These are phyloP conservation scores for Grifola frondosa DNA, from an alignment of 1,284 basidiomycete species.

Conservation along the genomic window DNA sequence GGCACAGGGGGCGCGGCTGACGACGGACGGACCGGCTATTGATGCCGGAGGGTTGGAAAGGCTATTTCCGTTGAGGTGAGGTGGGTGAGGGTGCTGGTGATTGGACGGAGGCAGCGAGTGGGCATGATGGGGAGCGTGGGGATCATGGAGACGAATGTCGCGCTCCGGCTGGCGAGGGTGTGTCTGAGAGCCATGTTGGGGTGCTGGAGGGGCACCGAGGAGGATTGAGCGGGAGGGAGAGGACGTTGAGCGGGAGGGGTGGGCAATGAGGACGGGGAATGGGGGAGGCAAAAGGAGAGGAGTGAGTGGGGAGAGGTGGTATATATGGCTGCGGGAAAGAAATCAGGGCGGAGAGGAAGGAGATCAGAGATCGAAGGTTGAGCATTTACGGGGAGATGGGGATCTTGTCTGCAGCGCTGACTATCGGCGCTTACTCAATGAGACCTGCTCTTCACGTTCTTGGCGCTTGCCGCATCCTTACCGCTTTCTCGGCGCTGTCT, in stretches of 20 bases:
- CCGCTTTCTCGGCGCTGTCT: background rate
- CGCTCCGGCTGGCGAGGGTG: constrained; percentile 58
- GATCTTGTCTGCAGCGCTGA: constrained; percentile 26
- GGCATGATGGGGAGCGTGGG: constrained; percentile 44
- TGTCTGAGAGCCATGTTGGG: constrained; percentile 61
- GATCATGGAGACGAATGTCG: constrained; percentile 65
- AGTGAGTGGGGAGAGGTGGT: constrained; percentile 24
- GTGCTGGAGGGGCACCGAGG: constrained; percentile 22
- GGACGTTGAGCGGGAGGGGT: constrained; percentile 27
- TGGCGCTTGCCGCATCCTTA: constrained; percentile 3
- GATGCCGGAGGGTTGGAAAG: constrained; percentile 40
- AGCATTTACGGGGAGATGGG: constrained; percentile 21
- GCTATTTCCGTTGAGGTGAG: constrained; percentile 53
- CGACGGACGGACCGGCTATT: constrained; percentile 42
- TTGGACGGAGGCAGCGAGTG: constrained; percentile 41
- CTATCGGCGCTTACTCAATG: constrained; percentile 13
- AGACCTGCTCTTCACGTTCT: constrained; percentile 8
- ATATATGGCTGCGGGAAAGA: constrained; percentile 37
- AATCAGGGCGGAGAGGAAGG: constrained; percentile 39
- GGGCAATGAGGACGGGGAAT: constrained; percentile 41
- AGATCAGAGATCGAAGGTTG: constrained; percentile 35
- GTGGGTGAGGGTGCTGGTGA: constrained; percentile 36
- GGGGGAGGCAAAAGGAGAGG: constrained; percentile 38
- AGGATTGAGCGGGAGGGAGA: constrained; percentile 25
- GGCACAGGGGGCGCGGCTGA: constrained; percentile 26